These are phyloP conservation scores for Potentilla sterilis DNA, from an alignment of 306 rosid genomes.

Conservation along the genomic window DNA sequence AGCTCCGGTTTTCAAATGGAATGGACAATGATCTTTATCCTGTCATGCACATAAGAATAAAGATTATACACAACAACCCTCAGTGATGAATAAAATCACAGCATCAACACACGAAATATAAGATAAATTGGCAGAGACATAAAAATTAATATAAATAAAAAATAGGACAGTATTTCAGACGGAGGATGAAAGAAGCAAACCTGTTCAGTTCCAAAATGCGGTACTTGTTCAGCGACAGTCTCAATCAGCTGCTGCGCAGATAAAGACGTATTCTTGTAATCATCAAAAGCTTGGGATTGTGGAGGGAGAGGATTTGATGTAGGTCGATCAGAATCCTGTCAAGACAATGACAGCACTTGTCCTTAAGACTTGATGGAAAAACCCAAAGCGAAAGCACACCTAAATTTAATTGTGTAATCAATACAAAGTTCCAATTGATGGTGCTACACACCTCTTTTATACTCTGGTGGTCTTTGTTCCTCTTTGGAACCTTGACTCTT, in stretches of 20 bases:
- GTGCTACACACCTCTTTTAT: conserved; percentile 32
- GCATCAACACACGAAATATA: not conserved
- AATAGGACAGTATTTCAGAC: not conserved
- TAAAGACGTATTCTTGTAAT: conserved; percentile 26
- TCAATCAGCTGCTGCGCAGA: conserved; percentile 38
- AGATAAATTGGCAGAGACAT: not conserved
- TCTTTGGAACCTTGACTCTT: conserved; percentile 52
- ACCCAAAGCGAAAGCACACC: not conserved
- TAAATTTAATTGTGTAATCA: not conserved
- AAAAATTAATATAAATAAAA: too few species aligned
- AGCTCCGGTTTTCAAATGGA: conserved; percentile 88
- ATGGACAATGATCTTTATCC: conserved; percentile 97
- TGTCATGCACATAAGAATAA: conserved; percentile 28
- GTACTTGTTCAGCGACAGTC: conserved; percentile 63
- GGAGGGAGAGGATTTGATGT: conserved; percentile 91
- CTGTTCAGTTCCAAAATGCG: conserved; percentile 94
- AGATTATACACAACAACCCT: not conserved
- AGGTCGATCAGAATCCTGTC: conserved; percentile 56
- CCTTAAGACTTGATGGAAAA: not conserved
- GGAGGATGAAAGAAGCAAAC: conserved; percentile 19
- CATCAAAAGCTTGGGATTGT: conserved; percentile 51
- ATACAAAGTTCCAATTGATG: not conserved
- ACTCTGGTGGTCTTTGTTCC: conserved; percentile 17
- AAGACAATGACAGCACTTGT: not conserved
- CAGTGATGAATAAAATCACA: conserved; percentile 3